Evolutionary conservation across 2,329 filamentous ascomycete species (phyloP).

Genomic region (Paraphoma chrysanthemicola): DNA sequence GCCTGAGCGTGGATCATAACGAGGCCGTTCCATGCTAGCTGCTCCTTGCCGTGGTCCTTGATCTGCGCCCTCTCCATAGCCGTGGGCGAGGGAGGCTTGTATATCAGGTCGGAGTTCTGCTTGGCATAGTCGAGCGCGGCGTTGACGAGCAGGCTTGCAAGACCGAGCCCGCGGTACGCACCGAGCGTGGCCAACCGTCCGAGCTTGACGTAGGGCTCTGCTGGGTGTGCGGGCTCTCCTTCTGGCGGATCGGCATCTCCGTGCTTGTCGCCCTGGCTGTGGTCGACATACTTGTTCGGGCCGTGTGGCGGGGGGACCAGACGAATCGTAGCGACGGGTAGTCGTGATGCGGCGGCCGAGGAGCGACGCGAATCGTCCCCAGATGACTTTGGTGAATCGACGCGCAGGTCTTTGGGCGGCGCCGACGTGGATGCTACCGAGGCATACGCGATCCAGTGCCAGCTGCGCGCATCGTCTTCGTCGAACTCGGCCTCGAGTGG

Average conservation of each 20-base stretch:
- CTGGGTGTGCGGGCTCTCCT: slow-evolving; percentile 57
- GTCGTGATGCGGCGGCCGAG: slow-evolving; percentile 49
- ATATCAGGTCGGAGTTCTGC: slow-evolving; percentile 60
- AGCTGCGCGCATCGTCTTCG: slow-evolving; percentile 77
- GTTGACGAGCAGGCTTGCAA: slow-evolving; percentile 72
- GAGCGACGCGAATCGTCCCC: slow-evolving; percentile 41
- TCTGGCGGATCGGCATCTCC: slow-evolving; percentile 35
- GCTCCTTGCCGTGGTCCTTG: slow-evolving; percentile 50
- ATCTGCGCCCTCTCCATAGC: slow-evolving; percentile 52
- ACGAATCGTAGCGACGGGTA: slow-evolving; percentile 77
- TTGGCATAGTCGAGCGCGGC: slow-evolving; percentile 72
- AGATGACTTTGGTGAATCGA: slow-evolving; percentile 53
- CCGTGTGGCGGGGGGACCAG: slow-evolving; percentile 82
- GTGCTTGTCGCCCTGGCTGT: slow-evolving; percentile 31
- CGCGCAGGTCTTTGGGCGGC: slow-evolving; percentile 44
- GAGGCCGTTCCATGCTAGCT: slow-evolving; percentile 72
- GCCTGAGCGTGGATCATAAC: slow-evolving; percentile 82
- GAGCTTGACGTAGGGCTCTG: slow-evolving; percentile 82
- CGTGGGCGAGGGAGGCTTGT: slow-evolving; percentile 48
- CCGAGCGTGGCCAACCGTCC: slow-evolving; percentile 76
- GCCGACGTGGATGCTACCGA: slow-evolving; percentile 57
- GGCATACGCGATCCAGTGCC: slow-evolving; percentile 88
- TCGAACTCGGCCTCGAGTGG: slow-evolving; percentile 76
- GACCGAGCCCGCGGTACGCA: slow-evolving; percentile 68
- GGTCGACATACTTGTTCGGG: slow-evolving; percentile 62